Conservation (phyloP, 2,329 filamentous ascomycete genomes). For the Ophiostoma pallidulum region DNA sequence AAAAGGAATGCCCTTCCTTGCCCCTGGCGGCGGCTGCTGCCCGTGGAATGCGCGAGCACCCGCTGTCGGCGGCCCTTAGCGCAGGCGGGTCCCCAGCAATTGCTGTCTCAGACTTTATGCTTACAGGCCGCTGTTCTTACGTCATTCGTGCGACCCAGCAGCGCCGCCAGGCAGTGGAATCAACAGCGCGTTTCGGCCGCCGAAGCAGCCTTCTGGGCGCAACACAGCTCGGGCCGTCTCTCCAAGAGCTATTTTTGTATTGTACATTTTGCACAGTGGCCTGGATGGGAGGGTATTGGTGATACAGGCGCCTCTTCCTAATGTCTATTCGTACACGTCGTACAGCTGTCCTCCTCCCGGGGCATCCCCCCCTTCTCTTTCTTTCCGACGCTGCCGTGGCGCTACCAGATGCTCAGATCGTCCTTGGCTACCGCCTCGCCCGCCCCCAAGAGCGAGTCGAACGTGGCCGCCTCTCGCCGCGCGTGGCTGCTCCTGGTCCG, state of each 20-base stretch:
- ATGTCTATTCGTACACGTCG: background rate
- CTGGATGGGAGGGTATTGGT: background rate
- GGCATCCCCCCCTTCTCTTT: too few species aligned
- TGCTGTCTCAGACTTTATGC: constrained; percentile 6
- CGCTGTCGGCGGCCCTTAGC: background rate
- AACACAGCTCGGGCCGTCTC: too few species aligned
- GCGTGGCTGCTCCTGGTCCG: background rate
- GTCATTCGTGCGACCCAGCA: constrained; percentile 1
- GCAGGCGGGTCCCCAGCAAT: background rate
- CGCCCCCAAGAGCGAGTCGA: background rate
- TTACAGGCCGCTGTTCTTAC: background rate
- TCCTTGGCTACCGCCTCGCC: background rate
- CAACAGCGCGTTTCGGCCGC: background rate
- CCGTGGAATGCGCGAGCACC: constrained; percentile 5
- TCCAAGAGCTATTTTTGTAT: background rate
- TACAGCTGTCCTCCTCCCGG: background rate
- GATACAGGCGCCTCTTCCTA: background rate
- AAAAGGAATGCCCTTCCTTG: too few species aligned
- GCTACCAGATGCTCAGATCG: constrained; percentile 1
- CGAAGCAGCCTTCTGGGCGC: too few species aligned
- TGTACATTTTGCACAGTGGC: background rate
- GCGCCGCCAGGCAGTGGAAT: background rate
- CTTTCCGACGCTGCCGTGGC: background rate
- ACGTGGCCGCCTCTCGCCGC: background rate
- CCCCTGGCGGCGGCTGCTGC: too few species aligned